These are phyloP conservation scores for Sporothrix curviconia DNA, from an alignment of 2,329 filamentous ascomycete genomes.

Conservation along the genomic window DNA sequence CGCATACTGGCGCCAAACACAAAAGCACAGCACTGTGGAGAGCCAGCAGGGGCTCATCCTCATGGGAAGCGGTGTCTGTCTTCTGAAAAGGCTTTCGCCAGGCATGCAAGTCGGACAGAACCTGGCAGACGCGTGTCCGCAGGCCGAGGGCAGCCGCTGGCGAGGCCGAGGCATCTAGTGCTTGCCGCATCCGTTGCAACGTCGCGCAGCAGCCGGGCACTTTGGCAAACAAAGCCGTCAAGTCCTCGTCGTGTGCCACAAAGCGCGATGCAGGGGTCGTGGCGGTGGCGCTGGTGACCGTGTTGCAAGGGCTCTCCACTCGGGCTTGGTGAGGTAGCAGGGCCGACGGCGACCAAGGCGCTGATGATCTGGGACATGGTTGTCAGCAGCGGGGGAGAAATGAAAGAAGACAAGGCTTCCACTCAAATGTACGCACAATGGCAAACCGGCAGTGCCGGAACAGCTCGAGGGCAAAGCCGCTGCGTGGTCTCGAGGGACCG, in stretches of 20 bases:
- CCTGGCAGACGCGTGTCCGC: background rate
- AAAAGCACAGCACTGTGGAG: background rate
- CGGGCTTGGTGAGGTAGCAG: background rate
- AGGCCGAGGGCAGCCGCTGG: background rate
- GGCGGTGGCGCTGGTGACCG: no score
- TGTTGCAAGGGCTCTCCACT: background rate
- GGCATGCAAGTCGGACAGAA: background rate
- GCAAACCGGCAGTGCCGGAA: slow-evolving; percentile 2
- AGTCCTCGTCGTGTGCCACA: background rate
- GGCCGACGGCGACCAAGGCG: background rate
- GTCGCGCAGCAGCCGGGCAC: background rate
- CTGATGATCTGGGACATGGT: no score
- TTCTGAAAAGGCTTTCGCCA: background rate
- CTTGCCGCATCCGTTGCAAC: background rate
- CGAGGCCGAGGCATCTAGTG: background rate
- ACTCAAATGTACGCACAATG: no score
- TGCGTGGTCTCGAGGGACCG: background rate
- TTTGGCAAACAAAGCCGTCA: background rate
- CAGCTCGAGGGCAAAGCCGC: background rate
- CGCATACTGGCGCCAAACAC: background rate
- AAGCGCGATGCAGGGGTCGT: no score
- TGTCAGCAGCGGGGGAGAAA: no score
- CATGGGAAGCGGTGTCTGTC: background rate
- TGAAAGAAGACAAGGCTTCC: no score
- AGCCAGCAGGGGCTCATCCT: background rate